These are phyloP conservation scores for Myxozyma kluyveri DNA, from an alignment of 805 yeast species.

Conservation along the genomic window DNA sequence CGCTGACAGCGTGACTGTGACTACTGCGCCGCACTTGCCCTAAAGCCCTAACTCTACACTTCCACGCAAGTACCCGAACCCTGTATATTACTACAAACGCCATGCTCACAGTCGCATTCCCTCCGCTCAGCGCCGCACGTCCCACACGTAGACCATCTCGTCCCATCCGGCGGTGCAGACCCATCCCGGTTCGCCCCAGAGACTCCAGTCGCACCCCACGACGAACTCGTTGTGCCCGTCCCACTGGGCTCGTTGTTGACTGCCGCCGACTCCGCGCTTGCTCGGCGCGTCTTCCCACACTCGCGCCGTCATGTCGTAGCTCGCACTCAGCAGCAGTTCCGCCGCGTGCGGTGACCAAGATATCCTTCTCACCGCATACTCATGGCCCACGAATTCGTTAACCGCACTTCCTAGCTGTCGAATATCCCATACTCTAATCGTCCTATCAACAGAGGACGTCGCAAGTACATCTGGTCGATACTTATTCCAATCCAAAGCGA, in stretches of 20 bases:
- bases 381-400: slow-evolving; percentile 82
- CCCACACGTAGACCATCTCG: slow-evolving; percentile 90
- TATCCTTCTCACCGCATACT: slow-evolving; percentile 78
- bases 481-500: slow-evolving; percentile 87
- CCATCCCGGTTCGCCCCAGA: slow-evolving; percentile 97
- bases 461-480: slow-evolving; percentile 77
- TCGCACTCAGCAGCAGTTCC: slow-evolving; percentile 65
- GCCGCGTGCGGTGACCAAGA: slow-evolving; percentile 87
- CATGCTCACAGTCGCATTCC: background rate
- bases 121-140: slow-evolving; percentile 52
- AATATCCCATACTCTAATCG: slow-evolving; percentile 82
- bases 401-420: slow-evolving; percentile 63
- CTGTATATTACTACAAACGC: background rate
- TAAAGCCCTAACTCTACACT: background rate
- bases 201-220: slow-evolving; percentile 88
- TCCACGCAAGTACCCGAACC: background rate
- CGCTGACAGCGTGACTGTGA: background rate
- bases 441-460: slow-evolving; percentile 87
- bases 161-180: slow-evolving; percentile 96
- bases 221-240: slow-evolving; percentile 81
- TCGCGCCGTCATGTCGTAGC: slow-evolving; percentile 90
- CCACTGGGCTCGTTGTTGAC: slow-evolving; percentile 57
- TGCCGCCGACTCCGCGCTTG: slow-evolving; percentile 51
- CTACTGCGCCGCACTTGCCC: background rate
- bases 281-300: slow-evolving; percentile 81